Percentiles rank a stretch among this genome's conserved stretches.
These are phyloP conservation scores for Myxozyma monticola DNA, from an alignment of 805 yeast genomes.

Conservation along the genomic window DNA sequence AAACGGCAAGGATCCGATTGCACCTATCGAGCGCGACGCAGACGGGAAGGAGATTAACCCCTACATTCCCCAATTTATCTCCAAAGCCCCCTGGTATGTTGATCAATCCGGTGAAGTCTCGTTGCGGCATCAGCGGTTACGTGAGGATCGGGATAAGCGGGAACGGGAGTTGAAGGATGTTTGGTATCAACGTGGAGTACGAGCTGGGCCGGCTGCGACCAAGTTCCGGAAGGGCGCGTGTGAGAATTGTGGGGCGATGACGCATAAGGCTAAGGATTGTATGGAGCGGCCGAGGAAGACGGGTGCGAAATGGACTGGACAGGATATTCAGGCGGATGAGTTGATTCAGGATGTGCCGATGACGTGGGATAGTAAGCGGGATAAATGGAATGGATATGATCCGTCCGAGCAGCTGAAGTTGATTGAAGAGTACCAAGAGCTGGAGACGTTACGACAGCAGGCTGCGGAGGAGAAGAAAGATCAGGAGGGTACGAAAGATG, in stretches of 20 bases:
- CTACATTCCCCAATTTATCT: slow-evolving; percentile 39
- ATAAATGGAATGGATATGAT: slow-evolving; percentile 80
- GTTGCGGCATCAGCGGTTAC: slow-evolving; percentile 35
- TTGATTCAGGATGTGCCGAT: slow-evolving; percentile 33
- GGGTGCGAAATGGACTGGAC: slow-evolving; percentile 41
- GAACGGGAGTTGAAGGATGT: slow-evolving; percentile 30
- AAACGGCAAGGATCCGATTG: too few species aligned
- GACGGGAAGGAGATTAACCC: slow-evolving; percentile 42
- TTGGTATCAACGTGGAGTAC: slow-evolving; percentile 40
- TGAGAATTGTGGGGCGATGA: slow-evolving; percentile 57
- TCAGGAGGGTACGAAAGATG: slow-evolving; percentile 20
- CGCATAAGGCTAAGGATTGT: slow-evolving; percentile 56
- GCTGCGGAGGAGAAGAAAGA: slow-evolving; percentile 21
- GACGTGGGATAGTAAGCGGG: slow-evolving; percentile 71
- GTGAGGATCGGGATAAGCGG: slow-evolving; percentile 24
- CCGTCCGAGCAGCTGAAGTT: slow-evolving; percentile 59
- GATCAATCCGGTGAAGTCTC: slow-evolving; percentile 32
- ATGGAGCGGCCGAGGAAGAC: slow-evolving; percentile 54
- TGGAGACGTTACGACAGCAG: slow-evolving; percentile 37
- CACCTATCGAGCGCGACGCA: slow-evolving; percentile 40
- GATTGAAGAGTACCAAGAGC: slow-evolving; percentile 48
- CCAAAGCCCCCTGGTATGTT: slow-evolving; percentile 41
- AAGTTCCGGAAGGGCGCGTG: slow-evolving; percentile 47
- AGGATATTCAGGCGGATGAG: slow-evolving; percentile 37
- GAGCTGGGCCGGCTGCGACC: slow-evolving; percentile 35